These are phyloP conservation scores for Backusella tarrabulga DNA, from an alignment of 192 early-diverging fungal species.

Conservation along the genomic window DNA sequence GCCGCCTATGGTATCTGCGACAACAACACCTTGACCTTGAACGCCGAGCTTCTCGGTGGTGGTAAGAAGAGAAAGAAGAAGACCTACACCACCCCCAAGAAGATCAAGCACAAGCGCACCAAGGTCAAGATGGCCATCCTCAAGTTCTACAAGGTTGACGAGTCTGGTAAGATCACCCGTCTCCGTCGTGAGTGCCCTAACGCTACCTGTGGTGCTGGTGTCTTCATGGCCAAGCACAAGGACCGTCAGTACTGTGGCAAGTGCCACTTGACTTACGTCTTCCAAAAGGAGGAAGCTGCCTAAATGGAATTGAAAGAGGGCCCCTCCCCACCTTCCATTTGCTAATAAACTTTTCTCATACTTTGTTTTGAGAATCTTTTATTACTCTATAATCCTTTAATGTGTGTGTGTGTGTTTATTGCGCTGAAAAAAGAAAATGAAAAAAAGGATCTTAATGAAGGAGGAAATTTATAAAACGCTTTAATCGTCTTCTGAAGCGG, in stretches of 20 bases:
- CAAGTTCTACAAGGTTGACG: conserved; percentile 99
- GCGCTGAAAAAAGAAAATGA: too few species aligned
- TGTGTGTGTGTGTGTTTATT: neutral
- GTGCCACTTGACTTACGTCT: conserved; percentile 93
- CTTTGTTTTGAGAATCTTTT: neutral
- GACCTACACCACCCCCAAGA: conserved; percentile 99
- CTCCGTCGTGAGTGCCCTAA: conserved; percentile 98
- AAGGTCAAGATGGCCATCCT: conserved; percentile 99
- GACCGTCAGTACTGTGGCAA: conserved; percentile 99
- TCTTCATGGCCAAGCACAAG: conserved; percentile 98
- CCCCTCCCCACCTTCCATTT: neutral
- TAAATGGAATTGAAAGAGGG: neutral
- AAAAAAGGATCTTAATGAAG: neutral
- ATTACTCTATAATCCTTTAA: neutral
- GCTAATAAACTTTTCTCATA: neutral
- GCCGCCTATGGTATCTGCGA: conserved; percentile 57
- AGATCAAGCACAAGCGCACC: conserved; percentile 98
- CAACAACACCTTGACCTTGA: conserved; percentile 71
- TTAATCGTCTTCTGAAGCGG: conserved; percentile 11
- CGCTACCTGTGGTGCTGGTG: conserved; percentile 95
- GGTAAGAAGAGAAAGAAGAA: conserved; percentile 99
- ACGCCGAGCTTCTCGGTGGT: conserved; percentile 76
- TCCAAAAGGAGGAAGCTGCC: conserved; percentile 46
- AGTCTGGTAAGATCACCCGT: conserved; percentile 95
- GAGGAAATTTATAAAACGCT: neutral